Evolutionary conservation across 2,329 filamentous ascomycete species (phyloP), one percentile per base, ranked within the genome.

Genomic region (Calonectria pauciramosa): DNA sequence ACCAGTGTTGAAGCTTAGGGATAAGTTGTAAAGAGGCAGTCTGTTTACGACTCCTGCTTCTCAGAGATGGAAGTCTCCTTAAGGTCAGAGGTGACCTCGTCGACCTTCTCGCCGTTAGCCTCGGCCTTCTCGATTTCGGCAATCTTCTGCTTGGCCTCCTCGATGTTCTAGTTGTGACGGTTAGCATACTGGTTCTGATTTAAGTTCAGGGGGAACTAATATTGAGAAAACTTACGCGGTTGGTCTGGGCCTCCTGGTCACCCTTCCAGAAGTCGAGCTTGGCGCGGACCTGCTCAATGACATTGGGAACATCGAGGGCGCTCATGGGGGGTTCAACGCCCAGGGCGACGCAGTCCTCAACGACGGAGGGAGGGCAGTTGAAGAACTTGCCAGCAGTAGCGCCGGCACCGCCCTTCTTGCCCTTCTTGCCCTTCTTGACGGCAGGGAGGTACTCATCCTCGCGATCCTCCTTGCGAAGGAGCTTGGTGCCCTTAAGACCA

Each of bases 71-170:
- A 87, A 71, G 86, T 84, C 77, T 90, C 86, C 86, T 91, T 88
- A 72, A 91, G 85, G 71, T 87, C 88, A 68, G 88, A 84, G 66
- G 89, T 87, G 70, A 88, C 87, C 74, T 90, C 89, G 51, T 90
- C 91, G 68, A 92, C 89, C 75, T 87, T 88, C 77, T 89, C 88
- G 75, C 84, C 88, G 82, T 88, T 88, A 78, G 86, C 86, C 77
- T 89, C 89, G 75, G 86, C 88, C 69, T 88, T 86, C 82, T 98
- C 96, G 71, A 99, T 91, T 80, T 93, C 93, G 84, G 96, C 95
- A 77, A 99, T 97, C 86, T 98, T 96, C 86, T 96, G 96, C 89
- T 98, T 94, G 75, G 97, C 97, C 87, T 98, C 98, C 77, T 95
- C 95, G 75, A 99, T 94, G 90, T 99, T 99, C 97, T 99, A 82